Evolutionary conservation across 2,329 filamentous ascomycete species (phyloP).

Genomic region (Alternaria sp.): DNA sequence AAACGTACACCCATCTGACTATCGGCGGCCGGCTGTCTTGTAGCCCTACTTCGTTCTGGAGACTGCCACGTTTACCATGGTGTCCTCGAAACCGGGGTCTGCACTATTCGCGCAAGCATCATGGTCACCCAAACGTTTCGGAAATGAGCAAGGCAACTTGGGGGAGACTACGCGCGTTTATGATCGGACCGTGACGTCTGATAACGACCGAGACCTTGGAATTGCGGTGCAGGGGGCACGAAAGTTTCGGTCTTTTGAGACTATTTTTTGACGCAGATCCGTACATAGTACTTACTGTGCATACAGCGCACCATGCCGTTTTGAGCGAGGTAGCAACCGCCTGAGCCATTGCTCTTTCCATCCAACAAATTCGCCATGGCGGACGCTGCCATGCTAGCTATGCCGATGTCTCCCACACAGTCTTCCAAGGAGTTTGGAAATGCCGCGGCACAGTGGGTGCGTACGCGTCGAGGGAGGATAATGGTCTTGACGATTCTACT

Average conservation of each 20-base stretch:
- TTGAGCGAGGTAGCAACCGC: background rate
- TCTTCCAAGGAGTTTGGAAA: constrained; percentile 34
- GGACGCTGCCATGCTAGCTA: constrained; percentile 35
- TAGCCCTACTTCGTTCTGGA: background rate
- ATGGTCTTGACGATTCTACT: constrained; percentile 33
- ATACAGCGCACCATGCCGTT: background rate
- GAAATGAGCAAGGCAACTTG: background rate
- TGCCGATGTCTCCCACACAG: constrained; percentile 39
- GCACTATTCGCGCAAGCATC: background rate
- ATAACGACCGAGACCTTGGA: constrained; percentile 10
- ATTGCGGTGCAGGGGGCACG: background rate
- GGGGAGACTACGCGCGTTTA: constrained; percentile 18
- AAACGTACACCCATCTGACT: background rate
- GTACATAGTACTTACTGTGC: background rate
- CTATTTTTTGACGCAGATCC: background rate
- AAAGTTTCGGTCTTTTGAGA: background rate
- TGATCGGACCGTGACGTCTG: constrained; percentile 18
- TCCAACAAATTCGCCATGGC: constrained; percentile 24
- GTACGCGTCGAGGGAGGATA: constrained; percentile 42
- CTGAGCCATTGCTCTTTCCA: background rate
- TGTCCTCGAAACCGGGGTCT: no score
- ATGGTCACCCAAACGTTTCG: background rate
- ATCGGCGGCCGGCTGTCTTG: background rate
- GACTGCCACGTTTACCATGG: background rate
- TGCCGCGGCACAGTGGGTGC: constrained; percentile 44